Evolutionary conservation across 2,329 filamentous ascomycete genomes (phyloP), one percentile per base, ranked within the genome.

Genomic region (Aureobasidium sp.): DNA sequence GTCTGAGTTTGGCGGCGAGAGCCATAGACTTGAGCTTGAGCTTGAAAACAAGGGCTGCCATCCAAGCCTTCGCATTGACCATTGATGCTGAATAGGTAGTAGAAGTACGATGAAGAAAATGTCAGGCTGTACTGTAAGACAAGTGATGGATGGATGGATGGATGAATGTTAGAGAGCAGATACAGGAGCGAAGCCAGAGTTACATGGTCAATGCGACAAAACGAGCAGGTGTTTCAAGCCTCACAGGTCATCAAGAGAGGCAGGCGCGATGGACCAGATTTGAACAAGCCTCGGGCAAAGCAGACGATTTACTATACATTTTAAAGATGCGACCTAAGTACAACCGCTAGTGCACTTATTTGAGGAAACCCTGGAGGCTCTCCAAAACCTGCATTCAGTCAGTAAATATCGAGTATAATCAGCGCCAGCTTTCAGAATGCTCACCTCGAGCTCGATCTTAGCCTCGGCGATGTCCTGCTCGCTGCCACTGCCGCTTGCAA

Each of bases 401-500:
- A n/a, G 47, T 37, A 40, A 31, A 7, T 42, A 6, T 31, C 2
- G 17, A 40, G 15, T 6, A 15, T 3, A n/a, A 9, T 6, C 3
- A 27, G 9, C 8, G 24, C 12, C 5, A 47, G 17, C 42, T 33
- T n/a, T 74, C 75, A 74, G 71, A 66, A 59, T 60, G 70, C 82
- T 75, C 79, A 96, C 93, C 91, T 99, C 94, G 70, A 99, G 81
- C 84, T 97, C 93, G 76, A 99, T 93, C 86, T 97, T 97, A 69
- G 94, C 94, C 86, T 99, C 94, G 67, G 93, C 93, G 79, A 97
- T 90, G 74, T 97, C 94, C 80, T 91, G 88, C 85, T 97, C 94
- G 78, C 91, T 97, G 73, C 93, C 94, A 74, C 82, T 86, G 73
- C 94, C 94, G 76, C 80, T 86, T 71, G 88, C 91, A 74, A 97